Percentiles rank a stretch among this genome's conserved stretches.
Conservation (phyloP, 192 early-diverging fungal species). For the Dissophora ornata region DNA sequence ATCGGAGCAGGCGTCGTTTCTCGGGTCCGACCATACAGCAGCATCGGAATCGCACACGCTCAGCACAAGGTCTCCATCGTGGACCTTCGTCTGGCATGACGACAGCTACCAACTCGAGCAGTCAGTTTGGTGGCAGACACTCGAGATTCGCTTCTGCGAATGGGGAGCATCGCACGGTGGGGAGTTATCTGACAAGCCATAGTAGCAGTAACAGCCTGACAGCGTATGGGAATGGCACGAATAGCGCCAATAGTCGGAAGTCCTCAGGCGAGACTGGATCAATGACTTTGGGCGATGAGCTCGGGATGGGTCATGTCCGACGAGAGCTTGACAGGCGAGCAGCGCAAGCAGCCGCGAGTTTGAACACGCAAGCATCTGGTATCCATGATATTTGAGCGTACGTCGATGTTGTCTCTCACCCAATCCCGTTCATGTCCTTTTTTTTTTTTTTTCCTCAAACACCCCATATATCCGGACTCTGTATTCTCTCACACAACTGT, state of each 20-base stretch:
- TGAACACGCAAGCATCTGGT: constrained; percentile 3
- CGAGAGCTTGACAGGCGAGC: constrained; percentile 47
- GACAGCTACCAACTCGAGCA: constrained; percentile 22
- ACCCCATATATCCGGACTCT: no score
- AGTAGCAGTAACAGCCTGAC: constrained; percentile 37
- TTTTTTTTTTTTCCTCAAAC: no score
- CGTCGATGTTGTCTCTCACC: background rate
- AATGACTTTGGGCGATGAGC: constrained; percentile 45
- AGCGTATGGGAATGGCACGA: constrained; percentile 3
- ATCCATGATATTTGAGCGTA: constrained; percentile 42
- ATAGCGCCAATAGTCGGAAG: constrained; percentile 13
- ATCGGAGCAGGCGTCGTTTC: constrained; percentile 34
- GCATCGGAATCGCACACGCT: constrained; percentile 18
- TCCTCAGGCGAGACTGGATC: constrained; percentile 28
- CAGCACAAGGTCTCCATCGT: background rate
- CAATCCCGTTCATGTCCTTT: no score
- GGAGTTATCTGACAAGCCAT: constrained; percentile 18
- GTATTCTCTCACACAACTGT: no score
- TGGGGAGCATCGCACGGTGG: constrained; percentile 11
- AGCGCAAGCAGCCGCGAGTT: constrained; percentile 1
- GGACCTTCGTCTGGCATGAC: constrained; percentile 34
- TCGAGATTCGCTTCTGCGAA: constrained; percentile 33
- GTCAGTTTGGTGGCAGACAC: constrained; percentile 27
- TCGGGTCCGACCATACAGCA: constrained; percentile 43
- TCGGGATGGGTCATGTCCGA: constrained; percentile 48